These are phyloP conservation scores for Choanephora cucurbitarum DNA, from an alignment of 371 early-diverging fungal genomes.

Conservation along the genomic window DNA sequence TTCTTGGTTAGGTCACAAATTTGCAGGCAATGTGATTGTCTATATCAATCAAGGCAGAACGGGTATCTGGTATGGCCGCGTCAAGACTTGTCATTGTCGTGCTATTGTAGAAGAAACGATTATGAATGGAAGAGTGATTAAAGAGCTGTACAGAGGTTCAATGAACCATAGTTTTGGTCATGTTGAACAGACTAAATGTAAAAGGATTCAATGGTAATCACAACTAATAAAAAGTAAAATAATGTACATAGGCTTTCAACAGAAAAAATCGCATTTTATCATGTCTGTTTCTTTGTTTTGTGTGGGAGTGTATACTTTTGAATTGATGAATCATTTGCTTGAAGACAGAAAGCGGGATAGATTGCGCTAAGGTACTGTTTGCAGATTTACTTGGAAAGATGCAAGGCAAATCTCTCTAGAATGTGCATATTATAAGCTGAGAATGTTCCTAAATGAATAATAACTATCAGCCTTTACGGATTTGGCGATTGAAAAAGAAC, in stretches of 20 bases:
- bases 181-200: constrained; percentile 11
- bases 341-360: too few relatives aligned
- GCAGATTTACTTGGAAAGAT: too few relatives aligned
- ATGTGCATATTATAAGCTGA: too few relatives aligned
- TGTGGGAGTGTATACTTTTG: too few relatives aligned
- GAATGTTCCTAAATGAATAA: too few relatives aligned
- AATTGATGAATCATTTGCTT: too few relatives aligned
- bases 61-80: constrained; percentile 72
- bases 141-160: constrained; percentile 64
- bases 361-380: too few relatives aligned
- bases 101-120: constrained; percentile 62
- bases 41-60: constrained; percentile 55
- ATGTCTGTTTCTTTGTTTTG: too few relatives aligned
- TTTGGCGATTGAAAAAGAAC: too few relatives aligned
- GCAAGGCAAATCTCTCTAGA: too few relatives aligned
- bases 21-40: constrained; percentile 77
- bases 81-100: constrained; percentile 59
- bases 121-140: constrained; percentile 55
- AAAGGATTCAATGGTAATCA: constrained; percentile 28
- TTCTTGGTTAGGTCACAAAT: constrained; percentile 66
- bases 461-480: too few relatives aligned
- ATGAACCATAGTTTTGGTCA: constrained; percentile 57
- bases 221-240: neutral
- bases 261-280: too few relatives aligned
- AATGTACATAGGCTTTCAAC: neutral